Base-by-base conservation (phyloP, 2,329 filamentous ascomycete species). In the Mollisiaceae sp. region DNA sequence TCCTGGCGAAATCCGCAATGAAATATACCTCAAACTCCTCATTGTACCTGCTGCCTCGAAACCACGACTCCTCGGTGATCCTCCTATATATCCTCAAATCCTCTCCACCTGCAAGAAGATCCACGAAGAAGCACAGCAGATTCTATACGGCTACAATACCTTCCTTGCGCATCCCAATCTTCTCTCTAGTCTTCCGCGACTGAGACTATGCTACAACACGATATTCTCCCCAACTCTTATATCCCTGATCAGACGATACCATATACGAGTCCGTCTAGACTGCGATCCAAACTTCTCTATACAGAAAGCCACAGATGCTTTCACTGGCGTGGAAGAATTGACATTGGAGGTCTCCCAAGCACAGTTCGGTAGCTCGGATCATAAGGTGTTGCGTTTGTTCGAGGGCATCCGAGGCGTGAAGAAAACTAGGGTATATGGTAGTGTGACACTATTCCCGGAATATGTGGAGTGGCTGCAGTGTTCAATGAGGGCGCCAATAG, bases 1-100 rank as follows among this genome's bases (percentile, higher is more conserved):
- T 1, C 83, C 90, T 27, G 80, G 81, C 2, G 88, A 91, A 71
- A 80, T 91, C 3, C 82, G 83, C 43, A 85, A 89, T 62, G 82
- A 89, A 72, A 84, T 91, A 38, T 85, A 76, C 67, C n/a, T 45
- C 18, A 36, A 69, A 18, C 71, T 76, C 43, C 72, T 76, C n/a
- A 50, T 75, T 22, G 14, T 76, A 8, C 73, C 71, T 32, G 22
- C 65, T 1, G 50, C 71, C 4, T 73, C 71, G 3, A 65, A 55
- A 9, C 65, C 63, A 5, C 61, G 64, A 54, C 60, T 59, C 1
- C 61, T 74, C 18, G 64, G 66, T 32, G 66, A 70, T 32, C 64
- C 67, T 27, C 65, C 65, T 18, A 75, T 83, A 22, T 72, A 79
- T 67, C 68, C 70, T 45, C 50, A 71, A 58, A 72, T 75, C 15